These are phyloP conservation scores for Paramecium sonneborni DNA, from an alignment of 73 alveolate species.

Conservation along the genomic window DNA sequence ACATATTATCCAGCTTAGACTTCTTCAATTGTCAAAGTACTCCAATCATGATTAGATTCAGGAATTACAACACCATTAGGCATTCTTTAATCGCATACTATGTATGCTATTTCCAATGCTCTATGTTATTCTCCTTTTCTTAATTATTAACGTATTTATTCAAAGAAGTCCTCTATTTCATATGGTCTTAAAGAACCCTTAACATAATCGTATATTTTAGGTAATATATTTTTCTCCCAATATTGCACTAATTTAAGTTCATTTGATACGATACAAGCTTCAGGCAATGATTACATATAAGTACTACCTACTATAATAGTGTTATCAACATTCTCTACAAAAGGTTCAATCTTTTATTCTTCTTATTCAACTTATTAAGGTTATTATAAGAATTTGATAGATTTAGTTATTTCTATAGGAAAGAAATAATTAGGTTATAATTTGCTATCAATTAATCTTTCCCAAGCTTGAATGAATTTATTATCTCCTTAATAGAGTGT, in stretches of 20 bases:
- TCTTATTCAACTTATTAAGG: not conserved
- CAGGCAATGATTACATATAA: conserved; percentile 62
- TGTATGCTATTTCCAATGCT: conserved; percentile 83
- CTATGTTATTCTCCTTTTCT: conserved; percentile 77
- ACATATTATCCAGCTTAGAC: conserved; percentile 80
- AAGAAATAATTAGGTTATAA: not conserved
- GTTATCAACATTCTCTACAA: conserved; percentile 23
- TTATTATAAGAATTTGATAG: not conserved
- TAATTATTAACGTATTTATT: conserved; percentile 78
- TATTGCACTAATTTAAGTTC: conserved; percentile 80
- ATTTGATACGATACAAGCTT: conserved; percentile 68
- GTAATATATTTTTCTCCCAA: conserved; percentile 90
- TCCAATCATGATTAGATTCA: conserved; percentile 89
- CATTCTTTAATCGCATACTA: conserved; percentile 83
- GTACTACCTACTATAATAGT: conserved; percentile 45
- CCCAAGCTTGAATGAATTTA: conserved; percentile 34
- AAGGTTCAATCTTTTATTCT: not conserved
- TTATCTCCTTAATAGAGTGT: not conserved
- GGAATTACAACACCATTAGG: conserved; percentile 91
- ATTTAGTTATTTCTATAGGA: not conserved
- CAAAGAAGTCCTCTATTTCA: conserved; percentile 89
- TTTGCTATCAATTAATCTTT: conserved; percentile 35
- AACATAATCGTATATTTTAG: conserved; percentile 87
- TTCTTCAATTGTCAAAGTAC: conserved; percentile 84
- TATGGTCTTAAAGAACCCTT: conserved; percentile 75